A percentile compares a stretch with the other conserved stretches of the same genome.
Evolutionary conservation across 768 basidiomycete genomes (phyloP).

Genomic region (Pisolithus orientalis): DNA sequence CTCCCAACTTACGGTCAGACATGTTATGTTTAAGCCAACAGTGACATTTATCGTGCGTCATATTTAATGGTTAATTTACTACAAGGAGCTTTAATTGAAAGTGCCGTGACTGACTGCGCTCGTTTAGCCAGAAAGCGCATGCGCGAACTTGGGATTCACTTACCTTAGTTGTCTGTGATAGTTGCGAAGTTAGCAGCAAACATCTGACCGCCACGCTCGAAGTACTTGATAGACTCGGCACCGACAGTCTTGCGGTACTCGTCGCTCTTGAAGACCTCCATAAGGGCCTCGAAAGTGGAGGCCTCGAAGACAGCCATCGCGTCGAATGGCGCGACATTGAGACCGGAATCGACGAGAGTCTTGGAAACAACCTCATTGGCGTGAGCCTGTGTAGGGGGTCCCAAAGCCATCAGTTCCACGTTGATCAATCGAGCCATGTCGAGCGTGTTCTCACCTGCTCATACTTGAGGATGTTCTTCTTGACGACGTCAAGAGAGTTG

Average conservation of each 20-base stretch:
- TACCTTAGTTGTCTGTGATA: constrained; percentile 5
- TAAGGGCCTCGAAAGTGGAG: constrained; percentile 27
- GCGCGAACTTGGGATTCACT: not conserved
- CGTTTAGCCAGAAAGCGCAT: not conserved
- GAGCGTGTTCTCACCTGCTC: constrained; percentile 25
- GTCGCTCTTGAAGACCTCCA: constrained; percentile 16
- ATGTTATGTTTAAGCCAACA: too few relatives aligned
- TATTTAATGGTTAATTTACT: not conserved
- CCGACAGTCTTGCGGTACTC: constrained; percentile 6
- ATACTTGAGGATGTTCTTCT: constrained; percentile 30
- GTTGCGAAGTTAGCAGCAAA: constrained; percentile 9
- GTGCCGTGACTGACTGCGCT: not conserved
- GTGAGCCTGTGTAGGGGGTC: constrained; percentile 11
- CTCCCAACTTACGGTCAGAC: too few relatives aligned
- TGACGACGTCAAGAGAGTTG: constrained; percentile 25
- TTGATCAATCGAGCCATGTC: not conserved
- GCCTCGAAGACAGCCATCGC: constrained; percentile 29
- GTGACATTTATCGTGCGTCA: not conserved
- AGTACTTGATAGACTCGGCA: constrained; percentile 3
- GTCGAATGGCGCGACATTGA: constrained; percentile 18
- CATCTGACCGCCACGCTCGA: constrained; percentile 7
- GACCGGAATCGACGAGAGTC: constrained; percentile 8
- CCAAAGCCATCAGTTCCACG: not conserved
- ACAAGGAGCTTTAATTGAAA: not conserved
- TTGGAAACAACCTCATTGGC: constrained; percentile 7